Base-by-base conservation (phyloP, 192 early-diverging fungal species). In the Backusella psychrophila region DNA sequence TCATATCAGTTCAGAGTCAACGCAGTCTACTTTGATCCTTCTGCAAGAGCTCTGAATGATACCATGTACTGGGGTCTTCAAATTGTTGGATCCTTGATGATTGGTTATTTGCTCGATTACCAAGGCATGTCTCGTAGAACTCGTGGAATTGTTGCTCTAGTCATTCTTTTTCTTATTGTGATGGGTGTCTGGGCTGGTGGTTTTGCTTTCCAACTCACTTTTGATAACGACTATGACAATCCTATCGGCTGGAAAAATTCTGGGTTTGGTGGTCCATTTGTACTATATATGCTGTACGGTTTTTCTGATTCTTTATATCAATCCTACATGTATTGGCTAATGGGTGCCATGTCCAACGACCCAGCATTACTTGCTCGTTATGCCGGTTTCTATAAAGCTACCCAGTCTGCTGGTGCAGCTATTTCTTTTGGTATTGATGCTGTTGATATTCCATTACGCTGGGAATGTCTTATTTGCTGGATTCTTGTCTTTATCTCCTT, bases 301-400 rank as follows among this genome's bases (percentile, higher is more conserved):
- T 44, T 94, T 1, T 88, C 85, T 72, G 95, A 96, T 78, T 93
- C 94, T n/a, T 82, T 94, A 63, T 95, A 90, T 84, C 95, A 96
- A 82, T 84, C 87, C 35, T 89, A 89, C 53, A 82, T 75, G 35
- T 82, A 82, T 56, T 82, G 81, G 81, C 35, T 82, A 23, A 82
- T 82, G 81, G 76, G 77, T 39, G 76, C 76, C 44, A 78, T 82
- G 74, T 74, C 77, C 9, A 82, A 82, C 29, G 75, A 95, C 73
- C 86, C 89, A 69, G 85, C 87, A 68, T 80, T 88, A 65, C 83
- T 92, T 33, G 87, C 93, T 42, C 88, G 90, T 42, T 94, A 92
- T 72, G 87, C 91, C 21, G 95, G 95, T 0, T 95, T 93, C 80
- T 96, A 96, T 89, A 96, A 96, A 85, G 92, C 91, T 65, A 87